Evolutionary conservation across 192 early-diverging fungal species (phyloP).

Genomic region (Entomortierella parvispora): DNA sequence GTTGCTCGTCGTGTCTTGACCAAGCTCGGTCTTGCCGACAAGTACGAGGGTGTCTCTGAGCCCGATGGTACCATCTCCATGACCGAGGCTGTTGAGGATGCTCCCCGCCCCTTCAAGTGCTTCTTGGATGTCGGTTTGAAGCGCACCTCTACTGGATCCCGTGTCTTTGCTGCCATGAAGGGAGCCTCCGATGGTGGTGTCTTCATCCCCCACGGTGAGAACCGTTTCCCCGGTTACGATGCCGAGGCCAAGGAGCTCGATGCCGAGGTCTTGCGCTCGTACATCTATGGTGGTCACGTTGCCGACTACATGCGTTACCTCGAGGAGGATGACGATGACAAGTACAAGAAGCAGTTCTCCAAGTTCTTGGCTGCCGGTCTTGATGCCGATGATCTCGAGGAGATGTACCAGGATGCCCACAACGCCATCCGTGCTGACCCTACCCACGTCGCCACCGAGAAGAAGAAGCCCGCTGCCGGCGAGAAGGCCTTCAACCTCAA

Average conservation of each 20-base stretch:
- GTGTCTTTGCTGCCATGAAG: conserved; percentile 98
- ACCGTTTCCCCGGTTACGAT: conserved; percentile 98
- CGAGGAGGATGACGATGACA: conserved; percentile 98
- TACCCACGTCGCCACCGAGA: conserved; percentile 69
- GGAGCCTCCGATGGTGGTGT: conserved; percentile 99
- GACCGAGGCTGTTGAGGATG: conserved; percentile 91
- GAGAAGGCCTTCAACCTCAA: conserved; percentile 79
- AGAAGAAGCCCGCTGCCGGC: conserved; percentile 75
- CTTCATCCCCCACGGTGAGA: conserved; percentile 94
- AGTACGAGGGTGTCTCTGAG: conserved; percentile 96
- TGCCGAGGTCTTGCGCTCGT: conserved; percentile 90
- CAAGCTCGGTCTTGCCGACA: conserved; percentile 94
- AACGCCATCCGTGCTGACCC: conserved; percentile 95
- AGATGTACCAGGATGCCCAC: conserved; percentile 94
- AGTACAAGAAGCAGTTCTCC: conserved; percentile 96
- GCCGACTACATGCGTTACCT: conserved; percentile 98
- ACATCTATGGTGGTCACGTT: conserved; percentile 99
- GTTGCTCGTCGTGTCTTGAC: conserved; percentile 94
- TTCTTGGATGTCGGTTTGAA: conserved; percentile 97
- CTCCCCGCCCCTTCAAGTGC: conserved; percentile 96
- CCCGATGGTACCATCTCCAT: conserved; percentile 88
- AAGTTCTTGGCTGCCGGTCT: conserved; percentile 91
- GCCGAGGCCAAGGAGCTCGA: conserved; percentile 87
- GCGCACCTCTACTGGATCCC: conserved; percentile 97
- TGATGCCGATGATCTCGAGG: conserved; percentile 91